These are phyloP conservation scores for Aspergillus sp. DNA, from an alignment of 2,329 filamentous ascomycete species.

Conservation along the genomic window DNA sequence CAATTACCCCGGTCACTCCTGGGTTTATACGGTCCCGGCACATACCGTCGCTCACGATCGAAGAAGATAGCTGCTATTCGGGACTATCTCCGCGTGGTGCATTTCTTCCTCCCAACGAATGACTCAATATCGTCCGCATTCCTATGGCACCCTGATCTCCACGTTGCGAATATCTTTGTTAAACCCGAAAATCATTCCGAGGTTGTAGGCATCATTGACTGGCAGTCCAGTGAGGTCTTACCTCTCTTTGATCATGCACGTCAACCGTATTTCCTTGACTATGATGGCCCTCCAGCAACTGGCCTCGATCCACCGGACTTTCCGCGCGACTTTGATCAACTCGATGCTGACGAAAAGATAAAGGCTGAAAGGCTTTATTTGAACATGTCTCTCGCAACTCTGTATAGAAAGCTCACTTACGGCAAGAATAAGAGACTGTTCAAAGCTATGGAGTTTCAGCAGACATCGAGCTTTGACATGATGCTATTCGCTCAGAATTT, in stretches of 20 bases:
- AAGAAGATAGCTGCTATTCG: conserved; percentile 36
- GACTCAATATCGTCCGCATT: conserved; percentile 25
- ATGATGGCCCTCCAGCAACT: conserved; percentile 29
- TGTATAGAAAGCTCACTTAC: conserved; percentile 15
- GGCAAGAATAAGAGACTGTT: conserved; percentile 11
- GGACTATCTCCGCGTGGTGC: conserved; percentile 32
- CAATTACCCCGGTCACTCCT: conserved; percentile 35
- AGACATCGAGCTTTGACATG: conserved; percentile 18
- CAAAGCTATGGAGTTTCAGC: conserved; percentile 16
- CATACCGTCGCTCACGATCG: conserved; percentile 37
- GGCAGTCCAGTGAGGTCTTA: conserved; percentile 30
- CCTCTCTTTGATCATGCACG: conserved; percentile 42
- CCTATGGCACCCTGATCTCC: conserved; percentile 43
- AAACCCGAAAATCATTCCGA: conserved; percentile 22
- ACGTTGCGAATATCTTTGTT: conserved; percentile 36
- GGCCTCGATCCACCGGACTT: conserved; percentile 11
- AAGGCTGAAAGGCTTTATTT: conserved; percentile 13
- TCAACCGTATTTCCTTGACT: conserved; percentile 37
- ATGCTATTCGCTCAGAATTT: conserved; percentile 16
- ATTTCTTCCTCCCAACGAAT: conserved; percentile 31
- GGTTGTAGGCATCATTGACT: conserved; percentile 29
- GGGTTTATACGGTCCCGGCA: conserved; percentile 39
- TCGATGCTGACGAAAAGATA: conserved; percentile 12
- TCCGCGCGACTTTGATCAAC: conserved; percentile 30
- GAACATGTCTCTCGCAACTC: conserved; percentile 12